A percentile compares a stretch with the other conserved stretches of the same genome.
Conservation (phyloP, 1,284 basidiomycete genomes). For the Ceratobasidium sp. region DNA sequence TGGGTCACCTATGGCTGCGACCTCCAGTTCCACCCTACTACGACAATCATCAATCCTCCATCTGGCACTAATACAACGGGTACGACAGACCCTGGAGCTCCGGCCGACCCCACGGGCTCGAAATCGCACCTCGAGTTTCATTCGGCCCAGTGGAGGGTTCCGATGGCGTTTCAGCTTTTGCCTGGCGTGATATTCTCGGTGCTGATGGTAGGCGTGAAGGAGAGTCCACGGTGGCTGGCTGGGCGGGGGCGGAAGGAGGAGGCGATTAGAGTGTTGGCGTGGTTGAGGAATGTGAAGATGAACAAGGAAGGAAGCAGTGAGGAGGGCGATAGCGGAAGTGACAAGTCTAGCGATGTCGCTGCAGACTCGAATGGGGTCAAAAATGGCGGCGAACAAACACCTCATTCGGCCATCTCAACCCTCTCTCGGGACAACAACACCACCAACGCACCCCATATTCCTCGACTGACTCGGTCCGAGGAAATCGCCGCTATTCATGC, state of each 20-base stretch:
- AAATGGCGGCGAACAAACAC: not conserved
- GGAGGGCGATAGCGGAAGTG: not conserved
- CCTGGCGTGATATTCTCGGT: conserved; percentile 41
- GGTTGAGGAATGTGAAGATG: conserved; percentile 12
- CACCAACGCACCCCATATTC: too few species aligned
- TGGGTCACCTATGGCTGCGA: conserved; percentile 35
- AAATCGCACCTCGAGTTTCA: conserved; percentile 18
- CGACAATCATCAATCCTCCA: not conserved
- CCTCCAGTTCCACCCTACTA: conserved; percentile 18
- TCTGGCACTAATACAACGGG: conserved; percentile 11
- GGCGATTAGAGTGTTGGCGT: conserved; percentile 23
- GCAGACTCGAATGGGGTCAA: not conserved
- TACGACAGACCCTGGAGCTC: conserved; percentile 16
- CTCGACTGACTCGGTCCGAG: not conserved
- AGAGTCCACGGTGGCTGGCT: conserved; percentile 42
- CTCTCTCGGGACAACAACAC: not conserved
- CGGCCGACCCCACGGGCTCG: conserved; percentile 10
- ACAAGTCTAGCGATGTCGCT: not conserved
- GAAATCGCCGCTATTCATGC: conserved; percentile 20
- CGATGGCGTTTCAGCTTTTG: conserved; percentile 21
- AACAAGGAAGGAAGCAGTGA: not conserved
- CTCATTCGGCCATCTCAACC: not conserved
- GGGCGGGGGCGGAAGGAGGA: conserved; percentile 20
- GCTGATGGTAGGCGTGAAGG: conserved; percentile 38
- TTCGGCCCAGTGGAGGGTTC: conserved; percentile 30